These are phyloP conservation scores for Cystobasidium slooffiae DNA, from an alignment of 1,284 basidiomycete genomes.

Conservation along the genomic window DNA sequence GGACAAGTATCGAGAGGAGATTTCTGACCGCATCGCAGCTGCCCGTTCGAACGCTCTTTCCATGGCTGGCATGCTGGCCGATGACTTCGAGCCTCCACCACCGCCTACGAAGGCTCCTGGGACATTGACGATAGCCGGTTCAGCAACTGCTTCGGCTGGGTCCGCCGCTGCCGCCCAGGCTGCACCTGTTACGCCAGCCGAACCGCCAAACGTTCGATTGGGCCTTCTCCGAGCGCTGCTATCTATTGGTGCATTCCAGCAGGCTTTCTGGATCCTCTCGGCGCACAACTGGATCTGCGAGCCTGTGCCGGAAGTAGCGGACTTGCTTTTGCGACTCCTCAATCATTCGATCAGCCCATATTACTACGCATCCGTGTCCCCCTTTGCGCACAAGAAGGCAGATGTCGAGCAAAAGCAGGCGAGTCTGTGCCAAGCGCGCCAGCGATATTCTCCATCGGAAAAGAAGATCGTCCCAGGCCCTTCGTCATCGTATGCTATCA, in stretches of 20 bases:
- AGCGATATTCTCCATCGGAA: slow-evolving; percentile 31
- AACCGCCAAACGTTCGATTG: slow-evolving; percentile 73
- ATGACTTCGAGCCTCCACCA: slow-evolving; percentile 60
- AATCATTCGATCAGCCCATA: slow-evolving; percentile 62
- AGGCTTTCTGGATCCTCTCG: slow-evolving; percentile 76
- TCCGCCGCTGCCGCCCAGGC: slow-evolving; percentile 39
- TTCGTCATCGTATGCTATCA: slow-evolving; percentile 8
- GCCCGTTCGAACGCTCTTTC: slow-evolving; percentile 76
- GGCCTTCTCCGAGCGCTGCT: slow-evolving; percentile 80
- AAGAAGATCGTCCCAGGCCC: slow-evolving; percentile 31
- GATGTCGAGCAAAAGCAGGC: slow-evolving; percentile 15
- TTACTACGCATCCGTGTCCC: slow-evolving; percentile 20
- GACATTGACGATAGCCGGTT: slow-evolving; percentile 18
- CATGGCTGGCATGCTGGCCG: slow-evolving; percentile 83
- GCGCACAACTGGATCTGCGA: slow-evolving; percentile 85
- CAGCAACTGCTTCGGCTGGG: slow-evolving; percentile 38
- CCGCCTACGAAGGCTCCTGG: slow-evolving; percentile 3
- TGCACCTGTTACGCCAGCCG: slow-evolving; percentile 43
- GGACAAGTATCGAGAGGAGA: slow-evolving; percentile 69
- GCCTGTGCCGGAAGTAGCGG: slow-evolving; percentile 78
- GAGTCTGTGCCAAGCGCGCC: slow-evolving; percentile 13
- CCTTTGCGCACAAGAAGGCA: slow-evolving; percentile 21
- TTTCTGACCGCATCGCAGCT: slow-evolving; percentile 64
- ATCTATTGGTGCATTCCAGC: slow-evolving; percentile 77
- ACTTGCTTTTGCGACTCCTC: slow-evolving; percentile 76